A percentile compares a stretch with the other conserved stretches of the same genome.
These are phyloP conservation scores for Irpex sp. DNA, from an alignment of 1,284 basidiomycete species.

Conservation along the genomic window DNA sequence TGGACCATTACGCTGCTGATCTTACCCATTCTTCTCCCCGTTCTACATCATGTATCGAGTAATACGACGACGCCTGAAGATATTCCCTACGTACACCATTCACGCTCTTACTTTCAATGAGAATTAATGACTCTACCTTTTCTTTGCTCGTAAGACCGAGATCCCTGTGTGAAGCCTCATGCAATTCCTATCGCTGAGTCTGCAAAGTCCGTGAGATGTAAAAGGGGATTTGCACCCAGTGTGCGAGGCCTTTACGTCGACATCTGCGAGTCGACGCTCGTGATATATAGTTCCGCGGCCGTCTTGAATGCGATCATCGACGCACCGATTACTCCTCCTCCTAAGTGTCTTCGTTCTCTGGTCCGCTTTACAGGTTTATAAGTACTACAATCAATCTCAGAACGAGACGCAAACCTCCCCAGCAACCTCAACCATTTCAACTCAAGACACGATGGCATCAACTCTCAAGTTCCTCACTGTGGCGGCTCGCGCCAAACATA, in stretches of 20 bases:
- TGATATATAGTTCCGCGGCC: neutral
- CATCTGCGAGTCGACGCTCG: neutral
- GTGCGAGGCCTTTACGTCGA: neutral
- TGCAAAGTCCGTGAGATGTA: too few relatives aligned
- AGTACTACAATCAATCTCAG: neutral
- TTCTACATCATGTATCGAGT: slow-evolving; percentile 14
- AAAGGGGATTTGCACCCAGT: too few relatives aligned
- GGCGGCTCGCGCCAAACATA: slow-evolving; percentile 59
- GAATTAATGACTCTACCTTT: neutral
- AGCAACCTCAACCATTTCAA: neutral
- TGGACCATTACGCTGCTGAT: slow-evolving; percentile 13
- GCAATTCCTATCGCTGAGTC: too few relatives aligned
- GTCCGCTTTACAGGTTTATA: neutral
- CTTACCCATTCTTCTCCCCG: slow-evolving; percentile 1
- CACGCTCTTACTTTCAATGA: neutral
- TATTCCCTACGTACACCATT: neutral
- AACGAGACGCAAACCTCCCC: neutral
- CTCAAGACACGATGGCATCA: slow-evolving; percentile 25
- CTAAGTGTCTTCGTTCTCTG: neutral
- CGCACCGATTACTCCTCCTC: neutral
- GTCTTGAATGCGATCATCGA: neutral
- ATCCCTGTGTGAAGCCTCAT: too few relatives aligned
- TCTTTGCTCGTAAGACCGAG: neutral
- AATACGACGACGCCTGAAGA: slow-evolving; percentile 1
- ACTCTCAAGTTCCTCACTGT: slow-evolving; percentile 50